These are phyloP conservation scores for Phytomonas sp. DNA, from an alignment of 208 protist species.

Conservation along the genomic window DNA sequence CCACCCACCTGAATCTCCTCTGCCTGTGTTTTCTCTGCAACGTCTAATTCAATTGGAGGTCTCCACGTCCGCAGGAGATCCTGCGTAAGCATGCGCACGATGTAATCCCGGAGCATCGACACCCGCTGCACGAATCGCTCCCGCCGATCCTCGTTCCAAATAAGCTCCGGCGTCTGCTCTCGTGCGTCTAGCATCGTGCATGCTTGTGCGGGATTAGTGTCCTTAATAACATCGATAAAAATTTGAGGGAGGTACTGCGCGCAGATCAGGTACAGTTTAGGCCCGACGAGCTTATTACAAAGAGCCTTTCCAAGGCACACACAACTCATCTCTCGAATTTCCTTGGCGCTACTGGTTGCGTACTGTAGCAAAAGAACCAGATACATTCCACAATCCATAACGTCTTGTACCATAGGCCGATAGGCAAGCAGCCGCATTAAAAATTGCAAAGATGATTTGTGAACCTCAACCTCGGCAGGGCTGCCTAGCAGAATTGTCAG, in stretches of 20 bases:
- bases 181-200: slow-evolving; percentile 79
- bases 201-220: slow-evolving; percentile 52
- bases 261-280: slow-evolving; percentile 61
- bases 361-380: slow-evolving; percentile 54
- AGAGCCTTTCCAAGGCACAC: slow-evolving; percentile 40
- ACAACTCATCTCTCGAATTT: slow-evolving; percentile 43
- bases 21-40: background rate
- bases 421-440: slow-evolving; percentile 34
- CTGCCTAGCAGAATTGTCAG: background rate
- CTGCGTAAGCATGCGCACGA: slow-evolving; percentile 22
- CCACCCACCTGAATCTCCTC: slow-evolving; percentile 58
- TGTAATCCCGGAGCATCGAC: slow-evolving; percentile 15
- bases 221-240: slow-evolving; percentile 88
- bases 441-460: slow-evolving; percentile 16
- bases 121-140: slow-evolving; percentile 33
- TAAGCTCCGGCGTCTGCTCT: slow-evolving; percentile 90
- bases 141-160: slow-evolving; percentile 82
- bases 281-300: slow-evolving; percentile 83
- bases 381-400: slow-evolving; percentile 75
- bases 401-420: slow-evolving; percentile 45
- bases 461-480: background rate
- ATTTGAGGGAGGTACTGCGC: slow-evolving; percentile 77
- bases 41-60: slow-evolving; percentile 21
- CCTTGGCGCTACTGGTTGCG: slow-evolving; percentile 29
- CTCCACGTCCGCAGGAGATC: slow-evolving; percentile 41